Base-by-base conservation (phyloP, 192 early-diverging fungal species). In the Phlyctochytrium bullatum region DNA sequence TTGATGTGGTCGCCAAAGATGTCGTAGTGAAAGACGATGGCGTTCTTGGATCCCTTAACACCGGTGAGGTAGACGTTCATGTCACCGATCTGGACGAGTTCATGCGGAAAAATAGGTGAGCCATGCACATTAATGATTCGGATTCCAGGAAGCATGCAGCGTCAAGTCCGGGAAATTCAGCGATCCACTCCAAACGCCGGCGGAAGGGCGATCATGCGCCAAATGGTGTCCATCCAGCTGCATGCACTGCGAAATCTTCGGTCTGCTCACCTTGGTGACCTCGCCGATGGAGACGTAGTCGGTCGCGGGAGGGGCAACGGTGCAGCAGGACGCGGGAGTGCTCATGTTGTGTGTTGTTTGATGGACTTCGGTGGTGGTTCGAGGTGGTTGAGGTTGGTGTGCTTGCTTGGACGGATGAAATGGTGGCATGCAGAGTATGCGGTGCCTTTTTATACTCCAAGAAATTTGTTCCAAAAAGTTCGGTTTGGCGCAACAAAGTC, bases 11-110 rank as follows among this genome's bases (percentile, higher is more conserved):
- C 62, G n/a, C 62, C 69, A 28, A 64, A 71, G 31, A 71, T 71
- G 62, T 64, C 62, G 36, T 65, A 71, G 61, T 59, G 32, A 52
- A 71, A 32, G 53, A 71, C 17, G 34, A 65, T 40, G 4, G 53
- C 62, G 53, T 57, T 52, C 53, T 53, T 71, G 32, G 69, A 4
- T 23, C 62, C 36, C 27, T 54, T 58, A 0, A 28, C 25, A 2
- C 69, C 69, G 14, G 53, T 53, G 20, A 58, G 30, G 10, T 71
- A 71, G 10, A 64, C 69, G n/a, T 64, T 35, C 27, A 71, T 30
- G 1, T n/a, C 62, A 14, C 54, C 61, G 20, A 47, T 6, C 40
- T 47, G 20, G 10, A 47, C 40, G n/a, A n/a, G n/a, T n/a, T n/a
- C n/a, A n/a, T n/a, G n/a, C n/a, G n/a, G n/a, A n/a, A n/a, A n/a